A percentile compares a stretch with the other conserved stretches of the same genome.
Conservation (phyloP, 139 green algal genomes). For the Micromonas commoda region DNA sequence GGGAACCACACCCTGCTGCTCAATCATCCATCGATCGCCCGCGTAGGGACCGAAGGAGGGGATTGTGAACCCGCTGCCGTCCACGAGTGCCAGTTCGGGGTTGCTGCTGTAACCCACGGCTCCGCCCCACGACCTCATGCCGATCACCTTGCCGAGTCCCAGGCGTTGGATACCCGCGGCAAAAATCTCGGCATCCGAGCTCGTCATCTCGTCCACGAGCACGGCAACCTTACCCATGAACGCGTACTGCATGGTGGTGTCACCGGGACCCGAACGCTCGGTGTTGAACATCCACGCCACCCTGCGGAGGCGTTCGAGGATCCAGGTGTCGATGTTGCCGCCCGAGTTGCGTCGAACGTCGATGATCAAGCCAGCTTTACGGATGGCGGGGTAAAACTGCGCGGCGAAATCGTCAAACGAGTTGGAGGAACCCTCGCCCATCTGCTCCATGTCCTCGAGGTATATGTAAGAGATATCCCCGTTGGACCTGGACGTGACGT, state of each 20-base stretch:
- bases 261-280: constrained; percentile 5
- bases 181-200: constrained; percentile 21
- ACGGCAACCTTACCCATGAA: constrained; percentile 19
- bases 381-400: constrained; percentile 18
- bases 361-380: constrained; percentile 15
- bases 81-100: constrained; percentile 1
- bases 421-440: not conserved
- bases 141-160: constrained; percentile 19
- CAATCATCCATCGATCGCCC: constrained; percentile 4
- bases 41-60: constrained; percentile 15
- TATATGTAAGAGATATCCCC: constrained; percentile 10
- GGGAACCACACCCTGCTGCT: constrained; percentile 10
- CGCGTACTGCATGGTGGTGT: constrained; percentile 21
- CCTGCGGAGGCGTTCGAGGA: constrained; percentile 4
- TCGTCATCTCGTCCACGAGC: constrained; percentile 20
- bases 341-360: constrained; percentile 17
- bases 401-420: constrained; percentile 19
- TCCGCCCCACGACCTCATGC: constrained; percentile 26
- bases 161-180: constrained; percentile 6
- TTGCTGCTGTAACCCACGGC: constrained; percentile 11
- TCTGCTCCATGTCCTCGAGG: constrained; percentile 21
- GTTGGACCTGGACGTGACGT: not conserved
- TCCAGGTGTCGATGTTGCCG: constrained; percentile 23
- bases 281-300: constrained; percentile 20
- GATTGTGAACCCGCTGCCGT: constrained; percentile 18